Evolutionary conservation across 345 rosid species (phyloP).

Genomic region (Pistacia atlantica): DNA sequence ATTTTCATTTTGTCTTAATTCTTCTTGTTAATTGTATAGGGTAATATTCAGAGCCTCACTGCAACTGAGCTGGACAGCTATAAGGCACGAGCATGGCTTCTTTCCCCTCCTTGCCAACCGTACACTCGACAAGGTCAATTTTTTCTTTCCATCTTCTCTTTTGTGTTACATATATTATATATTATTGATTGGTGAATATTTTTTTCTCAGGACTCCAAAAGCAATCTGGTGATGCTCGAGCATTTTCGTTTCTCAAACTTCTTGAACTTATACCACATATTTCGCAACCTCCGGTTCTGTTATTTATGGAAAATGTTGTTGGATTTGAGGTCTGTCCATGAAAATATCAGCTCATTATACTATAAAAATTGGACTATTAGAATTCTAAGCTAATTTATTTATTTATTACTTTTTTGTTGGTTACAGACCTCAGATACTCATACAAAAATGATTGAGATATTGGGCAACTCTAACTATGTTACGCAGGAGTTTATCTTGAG

Average conservation of each 20-base stretch:
- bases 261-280: constrained; percentile 82
- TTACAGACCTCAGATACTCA: constrained; percentile 86
- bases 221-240: constrained; percentile 94
- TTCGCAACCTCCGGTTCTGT: constrained; percentile 58
- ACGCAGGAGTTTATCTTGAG: constrained; percentile 88
- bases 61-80: constrained; percentile 71
- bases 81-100: constrained; percentile 86
- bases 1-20: not conserved
- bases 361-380: not conserved
- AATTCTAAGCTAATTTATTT: not conserved
- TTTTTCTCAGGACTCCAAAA: constrained; percentile 73
- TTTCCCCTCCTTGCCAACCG: constrained; percentile 98
- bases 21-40: constrained; percentile 40
- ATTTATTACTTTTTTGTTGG: constrained; percentile 13
- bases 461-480: constrained; percentile 52
- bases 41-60: constrained; percentile 85
- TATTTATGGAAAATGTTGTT: constrained; percentile 85
- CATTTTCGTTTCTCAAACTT: constrained; percentile 82
- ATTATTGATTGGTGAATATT: constrained; percentile 24
- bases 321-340: constrained; percentile 77
- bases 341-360: constrained; percentile 3
- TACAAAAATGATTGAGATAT: constrained; percentile 64
- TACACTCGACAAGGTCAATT: constrained; percentile 89
- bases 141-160: not conserved
- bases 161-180: not conserved